Evolutionary conservation across 345 rosid species (phyloP), one percentile per base, ranked within the genome.

Genomic region (Gossypium ekmanianum): DNA sequence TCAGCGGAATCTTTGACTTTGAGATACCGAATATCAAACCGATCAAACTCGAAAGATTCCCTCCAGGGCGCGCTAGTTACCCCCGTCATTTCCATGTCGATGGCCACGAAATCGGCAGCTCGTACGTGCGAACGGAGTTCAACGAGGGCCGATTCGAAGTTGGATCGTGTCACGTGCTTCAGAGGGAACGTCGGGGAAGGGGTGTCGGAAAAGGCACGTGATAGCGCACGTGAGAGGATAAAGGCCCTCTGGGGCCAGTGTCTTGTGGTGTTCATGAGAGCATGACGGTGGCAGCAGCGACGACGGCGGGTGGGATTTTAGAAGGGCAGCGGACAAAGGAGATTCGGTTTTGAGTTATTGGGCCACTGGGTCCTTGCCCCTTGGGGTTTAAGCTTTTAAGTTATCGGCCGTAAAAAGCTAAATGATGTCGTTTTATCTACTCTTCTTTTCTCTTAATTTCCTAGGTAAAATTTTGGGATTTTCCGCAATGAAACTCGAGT

Each of bases 1-100:
- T 93, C 96, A 51, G 91, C 99, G 73, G 99, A 95, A 75, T 95
- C 98, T 82, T 90, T 93, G 75, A 93, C 89, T 77, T 95, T 95
- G 59, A 95, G 92, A 83, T 91, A 95, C 7, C 86, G 74, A 16
- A 95, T 84, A 45, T 93, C 99, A 80, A 77, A 79, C 43, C 96
- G 87, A 81, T 95, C 99, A 47, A 88, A 88, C 75, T 91, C 93
- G 26, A 89, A 85, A 13, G 93, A 87, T 74, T 93, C 99, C 3
- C 99, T 80, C 99, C 98, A 95, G 4, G 96, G 96, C 13, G 97
- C 89, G 77, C 89, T 91, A 1, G 91, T 85, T 61, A 95, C 77
- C 18, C 99, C 99, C 22, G 92, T 95, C 99, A 95, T 95, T 75
- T 95, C 97, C 57, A 93, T 83, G 87, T 95, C 98, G 75, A 95